A percentile compares a stretch with the other conserved stretches of the same genome.
These are phyloP conservation scores for Elsinoe perseae DNA, from an alignment of 2,329 filamentous ascomycete genomes.

Conservation along the genomic window DNA sequence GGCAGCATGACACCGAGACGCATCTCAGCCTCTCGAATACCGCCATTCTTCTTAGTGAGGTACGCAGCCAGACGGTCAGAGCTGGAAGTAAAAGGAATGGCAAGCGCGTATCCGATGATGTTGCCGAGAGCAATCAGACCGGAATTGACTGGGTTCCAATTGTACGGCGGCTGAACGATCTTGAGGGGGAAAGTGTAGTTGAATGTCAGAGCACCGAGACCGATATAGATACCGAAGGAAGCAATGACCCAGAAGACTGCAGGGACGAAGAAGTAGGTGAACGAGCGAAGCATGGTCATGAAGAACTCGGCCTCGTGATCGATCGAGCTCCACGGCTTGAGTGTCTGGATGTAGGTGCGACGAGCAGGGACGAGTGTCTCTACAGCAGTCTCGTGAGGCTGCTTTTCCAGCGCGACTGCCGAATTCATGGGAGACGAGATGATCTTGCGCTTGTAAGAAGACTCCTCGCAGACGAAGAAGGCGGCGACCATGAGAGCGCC, in stretches of 20 bases:
- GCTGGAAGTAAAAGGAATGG: conserved; percentile 28
- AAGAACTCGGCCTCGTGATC: conserved; percentile 31
- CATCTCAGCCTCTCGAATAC: conserved; percentile 29
- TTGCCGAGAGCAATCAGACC: conserved; percentile 30
- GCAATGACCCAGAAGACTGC: conserved; percentile 34
- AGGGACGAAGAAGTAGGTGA: conserved; percentile 33
- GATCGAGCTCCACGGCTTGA: conserved; percentile 30
- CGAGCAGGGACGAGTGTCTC: conserved; percentile 24
- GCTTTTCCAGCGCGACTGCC: conserved; percentile 18
- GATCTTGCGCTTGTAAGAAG: conserved; percentile 39
- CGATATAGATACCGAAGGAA: conserved; percentile 34
- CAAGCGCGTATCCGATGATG: conserved; percentile 31
- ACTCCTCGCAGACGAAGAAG: conserved; percentile 55
- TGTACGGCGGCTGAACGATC: conserved; percentile 30
- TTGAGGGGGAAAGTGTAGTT: conserved; percentile 34
- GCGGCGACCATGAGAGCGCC: conserved; percentile 37
- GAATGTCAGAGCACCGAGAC: conserved; percentile 32
- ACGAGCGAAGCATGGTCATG: conserved; percentile 30
- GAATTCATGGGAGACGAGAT: conserved; percentile 3
- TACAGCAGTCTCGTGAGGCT: conserved; percentile 23
- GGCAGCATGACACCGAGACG: conserved; percentile 30
- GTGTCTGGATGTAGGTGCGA: conserved; percentile 25
- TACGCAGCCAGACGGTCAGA: conserved; percentile 27
- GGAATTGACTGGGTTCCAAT: conserved; percentile 27
- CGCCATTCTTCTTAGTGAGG: conserved; percentile 25